Evolutionary conservation across 352 stramenopile genomes (phyloP).

Genomic region (Phytophthora idaei): DNA sequence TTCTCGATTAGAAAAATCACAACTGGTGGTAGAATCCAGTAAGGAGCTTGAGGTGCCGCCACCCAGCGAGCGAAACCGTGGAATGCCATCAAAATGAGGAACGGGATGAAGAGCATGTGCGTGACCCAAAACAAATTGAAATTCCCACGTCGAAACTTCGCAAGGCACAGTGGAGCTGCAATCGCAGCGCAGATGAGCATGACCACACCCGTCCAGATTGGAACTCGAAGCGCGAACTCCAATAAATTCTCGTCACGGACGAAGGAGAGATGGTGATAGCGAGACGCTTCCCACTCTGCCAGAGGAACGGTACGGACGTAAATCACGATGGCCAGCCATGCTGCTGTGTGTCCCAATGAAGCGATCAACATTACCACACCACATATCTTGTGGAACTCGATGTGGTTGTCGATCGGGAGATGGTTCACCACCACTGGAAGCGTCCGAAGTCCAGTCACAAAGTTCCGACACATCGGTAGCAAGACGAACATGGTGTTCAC

Average conservation of each 20-base stretch:
- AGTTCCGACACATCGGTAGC: conserved; percentile 75
- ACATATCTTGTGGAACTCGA: conserved; percentile 81
- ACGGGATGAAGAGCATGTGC: conserved; percentile 70
- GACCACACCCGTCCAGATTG: conserved; percentile 63
- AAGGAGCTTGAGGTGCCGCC: conserved; percentile 52
- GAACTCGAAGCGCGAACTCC: conserved; percentile 49
- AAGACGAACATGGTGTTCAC: conserved; percentile 80
- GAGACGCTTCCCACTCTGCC: conserved; percentile 48
- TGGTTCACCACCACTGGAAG: conserved; percentile 51
- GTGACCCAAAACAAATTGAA: conserved; percentile 77
- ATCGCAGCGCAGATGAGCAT: conserved; percentile 66
- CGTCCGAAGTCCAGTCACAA: conserved; percentile 59
- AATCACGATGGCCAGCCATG: conserved; percentile 63
- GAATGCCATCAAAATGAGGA: conserved; percentile 67
- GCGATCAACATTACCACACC: conserved; percentile 72
- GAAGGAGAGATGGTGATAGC: conserved; percentile 53
- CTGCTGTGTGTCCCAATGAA: conserved; percentile 53
- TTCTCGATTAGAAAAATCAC: conserved; percentile 70
- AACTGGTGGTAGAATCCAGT: conserved; percentile 61
- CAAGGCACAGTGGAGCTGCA: conserved; percentile 50
- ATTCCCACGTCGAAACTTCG: conserved; percentile 55
- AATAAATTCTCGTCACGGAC: conserved; percentile 56
- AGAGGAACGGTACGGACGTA: conserved; percentile 48
- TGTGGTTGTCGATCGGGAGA: conserved; percentile 67
- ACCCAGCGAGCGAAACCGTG: conserved; percentile 74